These are phyloP conservation scores for Claviceps maximensis DNA, from an alignment of 2,329 filamentous ascomycete genomes.

Conservation along the genomic window DNA sequence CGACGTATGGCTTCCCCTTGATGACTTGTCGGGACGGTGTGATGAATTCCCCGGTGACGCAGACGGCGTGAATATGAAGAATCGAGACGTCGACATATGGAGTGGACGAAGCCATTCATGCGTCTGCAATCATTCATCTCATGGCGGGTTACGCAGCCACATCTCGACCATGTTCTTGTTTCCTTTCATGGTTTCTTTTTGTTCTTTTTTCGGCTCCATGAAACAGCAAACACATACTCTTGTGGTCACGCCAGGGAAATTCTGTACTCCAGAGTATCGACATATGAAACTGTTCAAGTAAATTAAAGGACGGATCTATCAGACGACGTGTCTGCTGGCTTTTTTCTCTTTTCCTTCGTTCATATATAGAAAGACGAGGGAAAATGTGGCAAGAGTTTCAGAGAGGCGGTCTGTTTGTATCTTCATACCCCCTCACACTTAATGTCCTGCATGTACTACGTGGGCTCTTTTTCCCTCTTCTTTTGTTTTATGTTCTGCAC, in stretches of 20 bases:
- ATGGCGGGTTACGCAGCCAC: not conserved
- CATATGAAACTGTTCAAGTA: not conserved
- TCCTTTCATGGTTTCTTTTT: not conserved
- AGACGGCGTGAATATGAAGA: not conserved
- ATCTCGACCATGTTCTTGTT: not conserved
- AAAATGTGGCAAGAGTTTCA: not conserved
- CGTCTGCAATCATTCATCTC: not conserved
- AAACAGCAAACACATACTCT: conserved; percentile 1
- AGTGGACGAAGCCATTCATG: not conserved
- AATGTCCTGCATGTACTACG: too few species aligned
- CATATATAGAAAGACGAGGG: too few species aligned
- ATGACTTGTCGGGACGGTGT: conserved; percentile 1
- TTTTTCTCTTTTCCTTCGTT: too few species aligned
- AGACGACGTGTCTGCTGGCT: not conserved
- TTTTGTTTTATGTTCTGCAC: not conserved
- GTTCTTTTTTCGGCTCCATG: not conserved
- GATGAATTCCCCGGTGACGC: not conserved
- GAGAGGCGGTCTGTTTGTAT: not conserved
- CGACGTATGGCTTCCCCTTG: not conserved
- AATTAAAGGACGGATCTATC: not conserved
- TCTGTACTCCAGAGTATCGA: not conserved
- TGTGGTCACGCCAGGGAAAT: not conserved
- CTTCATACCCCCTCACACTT: not conserved
- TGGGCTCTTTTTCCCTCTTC: not conserved
- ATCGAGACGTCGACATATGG: not conserved